phyloP scores from a whole-genome alignment of 2,329 filamentous ascomycete species.

The Sclerotinia trifoliorum region DNA sequence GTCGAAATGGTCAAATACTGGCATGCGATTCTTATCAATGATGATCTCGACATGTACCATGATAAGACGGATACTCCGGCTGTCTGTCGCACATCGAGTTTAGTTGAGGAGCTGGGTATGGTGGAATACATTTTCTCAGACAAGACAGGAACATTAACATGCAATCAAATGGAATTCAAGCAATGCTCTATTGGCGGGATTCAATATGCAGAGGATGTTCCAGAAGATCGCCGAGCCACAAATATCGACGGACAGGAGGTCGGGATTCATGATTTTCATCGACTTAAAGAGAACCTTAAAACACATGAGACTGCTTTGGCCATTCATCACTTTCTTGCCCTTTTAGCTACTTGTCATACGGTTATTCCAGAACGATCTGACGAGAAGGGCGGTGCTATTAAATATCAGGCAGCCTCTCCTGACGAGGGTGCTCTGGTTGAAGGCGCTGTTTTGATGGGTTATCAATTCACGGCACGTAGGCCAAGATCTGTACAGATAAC shows the following conservation, averaged over 20 bases:
- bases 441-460: conserved; percentile 81
- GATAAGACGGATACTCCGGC: conserved; percentile 93
- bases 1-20: conserved; percentile 98
- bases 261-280: conserved; percentile 67
- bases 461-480: conserved; percentile 87
- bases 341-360: conserved; percentile 90
- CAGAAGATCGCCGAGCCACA: conserved; percentile 82
- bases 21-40: conserved; percentile 96
- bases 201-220: conserved; percentile 88
- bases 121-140: conserved; percentile 99
- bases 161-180: conserved; percentile 98
- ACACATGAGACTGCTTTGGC: conserved; percentile 56
- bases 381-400: conserved; percentile 77
- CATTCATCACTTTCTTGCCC: conserved; percentile 80
- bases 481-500: conserved; percentile 84
- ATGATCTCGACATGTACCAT: conserved; percentile 97
- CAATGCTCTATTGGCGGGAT: conserved; percentile 91
- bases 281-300: conserved; percentile 58
- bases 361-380: conserved; percentile 90
- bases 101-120: conserved; percentile 96
- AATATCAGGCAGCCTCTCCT: conserved; percentile 95
- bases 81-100: conserved; percentile 90
- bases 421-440: conserved; percentile 97
- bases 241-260: conserved; percentile 74
- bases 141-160: conserved; percentile 96